phyloP scores from a whole-genome alignment of 179 eudicot species.

The Heliamphora pulchella region DNA sequence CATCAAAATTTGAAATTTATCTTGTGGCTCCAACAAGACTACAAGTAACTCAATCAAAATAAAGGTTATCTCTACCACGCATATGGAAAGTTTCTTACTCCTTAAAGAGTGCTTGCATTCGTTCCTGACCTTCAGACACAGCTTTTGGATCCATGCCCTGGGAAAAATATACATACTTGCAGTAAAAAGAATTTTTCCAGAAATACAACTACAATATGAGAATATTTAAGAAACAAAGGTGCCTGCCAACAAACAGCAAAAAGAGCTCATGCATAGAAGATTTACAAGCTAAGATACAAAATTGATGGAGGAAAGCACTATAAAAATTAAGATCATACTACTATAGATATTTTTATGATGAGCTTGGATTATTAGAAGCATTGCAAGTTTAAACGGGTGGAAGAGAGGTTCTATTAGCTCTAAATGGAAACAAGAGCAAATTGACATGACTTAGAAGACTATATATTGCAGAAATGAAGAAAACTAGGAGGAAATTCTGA shows the following conservation, averaged over 20 bases:
- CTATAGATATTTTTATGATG: too few relatives aligned
- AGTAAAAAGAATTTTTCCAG: not conserved
- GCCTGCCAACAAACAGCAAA: not conserved
- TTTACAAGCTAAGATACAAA: not conserved
- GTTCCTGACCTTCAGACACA: constrained; percentile 58
- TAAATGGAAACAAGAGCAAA: not conserved
- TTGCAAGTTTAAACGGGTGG: not conserved
- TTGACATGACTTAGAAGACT: too few relatives aligned
- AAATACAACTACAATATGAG: not conserved
- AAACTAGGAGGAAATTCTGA: too few relatives aligned
- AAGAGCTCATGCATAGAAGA: not conserved
- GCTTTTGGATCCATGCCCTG: constrained; percentile 78
- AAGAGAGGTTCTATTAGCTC: not conserved
- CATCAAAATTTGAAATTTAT: not conserved
- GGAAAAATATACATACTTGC: constrained; percentile 9
- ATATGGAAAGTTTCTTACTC: constrained; percentile 48
- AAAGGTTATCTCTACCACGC: not conserved
- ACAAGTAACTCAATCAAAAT: not conserved
- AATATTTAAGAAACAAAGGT: not conserved
- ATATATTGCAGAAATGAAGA: too few relatives aligned
- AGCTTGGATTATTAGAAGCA: too few relatives aligned
- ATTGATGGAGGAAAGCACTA: not conserved
- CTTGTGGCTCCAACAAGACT: not conserved
- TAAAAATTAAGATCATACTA: not conserved
- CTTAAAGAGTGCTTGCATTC: constrained; percentile 54